Evolutionary conservation across 495 filamentous ascomycete genomes (phyloP), one percentile per base, ranked within the genome.

Genomic region (Hypoxylon lenormandii): DNA sequence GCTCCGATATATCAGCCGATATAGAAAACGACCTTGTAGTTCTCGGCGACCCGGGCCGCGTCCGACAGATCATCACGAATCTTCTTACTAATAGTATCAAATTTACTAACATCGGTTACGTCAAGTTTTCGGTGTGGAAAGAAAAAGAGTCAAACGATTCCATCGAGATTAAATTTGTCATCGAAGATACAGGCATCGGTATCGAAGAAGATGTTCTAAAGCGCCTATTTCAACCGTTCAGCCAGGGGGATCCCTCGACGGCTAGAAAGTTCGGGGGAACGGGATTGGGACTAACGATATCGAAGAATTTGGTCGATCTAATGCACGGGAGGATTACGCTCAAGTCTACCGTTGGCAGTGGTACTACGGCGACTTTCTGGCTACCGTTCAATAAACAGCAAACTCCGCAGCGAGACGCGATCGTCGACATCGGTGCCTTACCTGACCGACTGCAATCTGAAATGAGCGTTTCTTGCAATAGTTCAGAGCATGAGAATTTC

Each of bases 71-170:
- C 30, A 83, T 96, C 11, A 92, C 90, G 22, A 97, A 96, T 71
- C 77, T 97, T 12, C 81, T 96, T n/a, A 89, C 90, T 7, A 97
- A 97, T 72, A 91, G 89, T 57, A 92, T 94, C 77, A 96, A 97
- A 66, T 96, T 96, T 69, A 96, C 93, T 0, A 87, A 87, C 23
- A 80, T 86, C 21, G 93, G 93, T 0, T 84, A 83, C 55, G 86
- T 96, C 10, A 85, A 82, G 55, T 80, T 88, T 50, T 78, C 73
- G 0, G 82, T 86, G 11, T 60, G 72, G 48, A 82, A 81, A 40
- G 79, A 83, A 54, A 76, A 77, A 15, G 84, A 87, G 62, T 80
- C 80, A 5, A 65, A 77, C 4, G 84, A 86, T 4, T 76, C 71
- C 0, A 78, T 84, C 22, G 77, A 83, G 68, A 80, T 87, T 40